These are phyloP conservation scores for Pseudisothecium myosuroides DNA, from an alignment of 225 moss, liverwort and hornwort genomes.

Conservation along the genomic window DNA sequence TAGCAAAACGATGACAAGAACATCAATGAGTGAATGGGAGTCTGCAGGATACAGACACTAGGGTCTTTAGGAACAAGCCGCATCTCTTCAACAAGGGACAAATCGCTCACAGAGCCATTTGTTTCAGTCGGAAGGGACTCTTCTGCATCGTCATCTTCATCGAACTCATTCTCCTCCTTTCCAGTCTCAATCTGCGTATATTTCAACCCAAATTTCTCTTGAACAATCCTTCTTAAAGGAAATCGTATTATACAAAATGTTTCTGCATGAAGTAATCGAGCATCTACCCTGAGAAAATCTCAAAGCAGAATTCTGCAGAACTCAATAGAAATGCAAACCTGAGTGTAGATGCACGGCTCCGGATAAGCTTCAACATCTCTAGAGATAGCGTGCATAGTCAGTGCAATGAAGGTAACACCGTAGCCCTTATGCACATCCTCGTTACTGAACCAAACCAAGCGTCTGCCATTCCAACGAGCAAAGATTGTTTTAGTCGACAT, in stretches of 20 bases:
- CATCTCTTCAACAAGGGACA: conserved; percentile 80
- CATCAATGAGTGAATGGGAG: not conserved
- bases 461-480: conserved; percentile 43
- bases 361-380: conserved; percentile 77
- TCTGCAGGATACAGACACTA: conserved; percentile 68
- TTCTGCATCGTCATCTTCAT: conserved; percentile 44
- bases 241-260: not conserved
- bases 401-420: conserved; percentile 77
- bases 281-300: not conserved
- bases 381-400: conserved; percentile 97
- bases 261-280: not conserved
- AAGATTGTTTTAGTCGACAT: not conserved
- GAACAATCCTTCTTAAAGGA: not conserved
- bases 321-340: conserved; percentile 32
- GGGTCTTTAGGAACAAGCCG: conserved; percentile 89
- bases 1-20: not conserved
- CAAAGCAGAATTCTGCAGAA: not conserved
- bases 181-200: conserved; percentile 62
- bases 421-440: conserved; percentile 75
- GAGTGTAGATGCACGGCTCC: conserved; percentile 91
- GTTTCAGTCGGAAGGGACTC: conserved; percentile 49
- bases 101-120: conserved; percentile 39
- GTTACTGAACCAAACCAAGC: conserved; percentile 87
- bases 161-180: conserved; percentile 55
- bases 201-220: not conserved